Conservation (phyloP, 2,329 filamentous ascomycete genomes). For the Arthroderma sp. region DNA sequence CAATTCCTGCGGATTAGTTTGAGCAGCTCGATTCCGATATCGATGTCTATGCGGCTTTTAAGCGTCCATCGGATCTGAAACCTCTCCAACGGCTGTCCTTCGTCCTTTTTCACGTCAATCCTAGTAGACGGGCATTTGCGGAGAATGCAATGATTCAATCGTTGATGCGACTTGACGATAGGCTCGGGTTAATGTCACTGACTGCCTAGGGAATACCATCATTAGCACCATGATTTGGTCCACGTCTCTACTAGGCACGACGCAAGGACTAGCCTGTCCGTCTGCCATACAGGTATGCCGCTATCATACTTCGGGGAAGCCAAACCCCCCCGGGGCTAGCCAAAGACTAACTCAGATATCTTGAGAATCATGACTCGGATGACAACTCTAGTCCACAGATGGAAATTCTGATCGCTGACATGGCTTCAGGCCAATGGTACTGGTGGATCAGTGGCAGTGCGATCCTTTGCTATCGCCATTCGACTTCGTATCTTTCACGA, state of each 20-base stretch:
- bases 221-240: not conserved
- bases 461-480: not conserved
- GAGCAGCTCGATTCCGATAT: not conserved
- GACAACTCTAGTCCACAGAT: not conserved
- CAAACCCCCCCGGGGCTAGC: not conserved
- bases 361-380: not conserved
- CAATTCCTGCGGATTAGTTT: not conserved
- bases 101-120: not conserved
- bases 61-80: constrained; percentile 1
- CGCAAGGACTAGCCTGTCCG: not conserved
- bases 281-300: not conserved
- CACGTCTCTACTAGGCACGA: not conserved
- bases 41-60: not conserved
- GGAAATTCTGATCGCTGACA: not conserved
- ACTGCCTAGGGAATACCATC: not conserved
- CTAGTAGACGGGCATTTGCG: not conserved
- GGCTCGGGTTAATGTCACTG: not conserved
- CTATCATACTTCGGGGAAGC: not conserved
- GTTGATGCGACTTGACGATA: not conserved
- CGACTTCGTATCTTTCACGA: not conserved
- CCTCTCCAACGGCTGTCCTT: constrained; percentile 2
- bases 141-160: not conserved
- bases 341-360: not conserved
- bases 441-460: not conserved
- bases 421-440: not conserved